phyloP scores from a whole-genome alignment of 1,139 yeast species.

The Yamadazyma jaroonii region DNA sequence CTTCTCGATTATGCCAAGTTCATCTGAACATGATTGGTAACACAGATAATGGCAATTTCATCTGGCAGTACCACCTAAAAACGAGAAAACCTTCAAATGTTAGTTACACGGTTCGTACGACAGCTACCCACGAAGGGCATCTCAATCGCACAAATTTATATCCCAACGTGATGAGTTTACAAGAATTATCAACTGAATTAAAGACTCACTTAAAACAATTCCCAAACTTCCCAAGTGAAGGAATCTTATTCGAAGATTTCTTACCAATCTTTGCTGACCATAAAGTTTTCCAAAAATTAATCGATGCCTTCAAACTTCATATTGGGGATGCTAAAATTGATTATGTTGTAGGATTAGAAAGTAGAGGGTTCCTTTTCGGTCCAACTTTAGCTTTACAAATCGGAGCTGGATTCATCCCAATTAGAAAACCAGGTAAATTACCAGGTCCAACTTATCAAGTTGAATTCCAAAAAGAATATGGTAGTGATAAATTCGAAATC shows the following conservation, averaged over 20 bases:
- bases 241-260: slow-evolving; percentile 93
- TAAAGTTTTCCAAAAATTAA: slow-evolving; percentile 69
- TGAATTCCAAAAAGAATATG: slow-evolving; percentile 87
- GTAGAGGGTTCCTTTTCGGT: slow-evolving; percentile 95
- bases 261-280: slow-evolving; percentile 90
- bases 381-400: slow-evolving; percentile 90
- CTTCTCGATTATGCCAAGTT: neutral
- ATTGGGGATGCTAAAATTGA: slow-evolving; percentile 70
- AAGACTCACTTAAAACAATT: slow-evolving; percentile 71
- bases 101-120: no score
- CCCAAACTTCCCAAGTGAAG: slow-evolving; percentile 91
- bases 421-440: slow-evolving; percentile 91
- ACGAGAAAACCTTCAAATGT: no score
- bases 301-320: slow-evolving; percentile 78
- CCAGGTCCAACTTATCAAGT: slow-evolving; percentile 82
- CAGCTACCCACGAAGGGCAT: no score
- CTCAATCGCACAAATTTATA: no score
- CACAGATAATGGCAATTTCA: neutral
- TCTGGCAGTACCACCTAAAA: no score
- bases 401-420: slow-evolving; percentile 89
- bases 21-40: neutral
- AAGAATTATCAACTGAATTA: slow-evolving; percentile 54
- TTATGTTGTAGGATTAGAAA: slow-evolving; percentile 90
- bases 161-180: slow-evolving; percentile 18
- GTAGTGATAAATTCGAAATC: slow-evolving; percentile 83